Evolutionary conservation across 2,329 filamentous ascomycete genomes (phyloP).

Genomic region (Fusarium torulosum): DNA sequence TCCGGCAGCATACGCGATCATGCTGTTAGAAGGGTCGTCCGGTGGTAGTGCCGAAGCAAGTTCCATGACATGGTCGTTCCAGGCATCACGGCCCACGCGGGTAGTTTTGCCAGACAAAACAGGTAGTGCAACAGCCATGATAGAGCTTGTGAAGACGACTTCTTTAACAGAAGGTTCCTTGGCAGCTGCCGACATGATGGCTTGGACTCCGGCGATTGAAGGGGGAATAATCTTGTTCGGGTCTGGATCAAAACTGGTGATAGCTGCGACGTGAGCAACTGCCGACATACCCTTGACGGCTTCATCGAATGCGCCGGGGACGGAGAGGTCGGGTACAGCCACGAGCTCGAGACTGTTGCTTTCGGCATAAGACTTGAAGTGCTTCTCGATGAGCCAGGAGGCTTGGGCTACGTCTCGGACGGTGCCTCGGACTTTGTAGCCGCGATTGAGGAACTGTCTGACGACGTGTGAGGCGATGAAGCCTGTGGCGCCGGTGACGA

Average conservation of each 20-base stretch:
- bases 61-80: conserved; percentile 50
- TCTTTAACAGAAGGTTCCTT: conserved; percentile 56
- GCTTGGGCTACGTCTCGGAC: conserved; percentile 52
- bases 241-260: conserved; percentile 55
- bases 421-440: conserved; percentile 61
- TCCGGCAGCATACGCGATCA: conserved; percentile 48
- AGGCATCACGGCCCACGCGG: conserved; percentile 41
- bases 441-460: conserved; percentile 56
- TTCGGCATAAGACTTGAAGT: conserved; percentile 49
- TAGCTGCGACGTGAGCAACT: conserved; percentile 60
- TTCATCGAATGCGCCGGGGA: conserved; percentile 53
- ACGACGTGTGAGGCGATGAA: conserved; percentile 59
- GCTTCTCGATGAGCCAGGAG: conserved; percentile 52
- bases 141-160: conserved; percentile 49
- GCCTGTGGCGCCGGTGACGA: conserved; percentile 62
- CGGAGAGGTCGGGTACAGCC: conserved; percentile 55
- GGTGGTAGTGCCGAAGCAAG: conserved; percentile 50
- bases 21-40: conserved; percentile 27
- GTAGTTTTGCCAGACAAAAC: conserved; percentile 9
- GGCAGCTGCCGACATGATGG: conserved; percentile 57
- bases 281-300: conserved; percentile 53
- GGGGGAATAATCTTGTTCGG: conserved; percentile 59
- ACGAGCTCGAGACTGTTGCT: conserved; percentile 54
- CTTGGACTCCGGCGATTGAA: conserved; percentile 52
- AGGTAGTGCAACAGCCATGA: conserved; percentile 25